Evolutionary conservation across 108 stramenopile species (phyloP).

Genomic region (Skeletonema menzelii): DNA sequence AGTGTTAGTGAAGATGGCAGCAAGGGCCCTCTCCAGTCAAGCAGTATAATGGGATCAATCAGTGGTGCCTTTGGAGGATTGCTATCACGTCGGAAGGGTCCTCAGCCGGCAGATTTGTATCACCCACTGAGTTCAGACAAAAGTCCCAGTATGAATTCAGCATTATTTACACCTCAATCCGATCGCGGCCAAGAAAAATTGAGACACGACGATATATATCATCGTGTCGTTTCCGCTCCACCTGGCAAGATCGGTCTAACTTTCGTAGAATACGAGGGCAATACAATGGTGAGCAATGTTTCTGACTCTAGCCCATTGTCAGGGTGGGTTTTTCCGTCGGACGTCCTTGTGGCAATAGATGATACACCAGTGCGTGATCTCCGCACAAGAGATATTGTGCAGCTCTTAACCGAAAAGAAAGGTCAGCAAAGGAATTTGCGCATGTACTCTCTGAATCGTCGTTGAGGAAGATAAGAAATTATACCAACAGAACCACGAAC

Average conservation of each 20-base stretch:
- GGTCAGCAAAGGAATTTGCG: conserved; percentile 72
- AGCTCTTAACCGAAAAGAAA: conserved; percentile 63
- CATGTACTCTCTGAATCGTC: conserved; percentile 26
- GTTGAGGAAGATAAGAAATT: background rate
- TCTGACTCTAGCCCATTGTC: conserved; percentile 67
- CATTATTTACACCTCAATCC: conserved; percentile 2
- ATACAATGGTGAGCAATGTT: conserved; percentile 86
- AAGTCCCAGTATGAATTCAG: background rate
- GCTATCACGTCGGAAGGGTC: conserved; percentile 61
- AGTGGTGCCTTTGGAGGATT: conserved; percentile 76
- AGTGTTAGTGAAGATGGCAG: conserved; percentile 29
- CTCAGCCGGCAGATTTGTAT: conserved; percentile 23
- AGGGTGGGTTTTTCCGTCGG: conserved; percentile 82
- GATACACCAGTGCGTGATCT: conserved; percentile 83
- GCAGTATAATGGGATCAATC: conserved; percentile 69
- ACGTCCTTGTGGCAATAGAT: conserved; percentile 85
- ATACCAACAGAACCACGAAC: too few species aligned
- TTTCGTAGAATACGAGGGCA: conserved; percentile 82
- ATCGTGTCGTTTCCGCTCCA: conserved; percentile 82
- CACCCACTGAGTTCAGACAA: background rate
- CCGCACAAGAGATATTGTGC: conserved; percentile 79
- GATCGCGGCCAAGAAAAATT: background rate
- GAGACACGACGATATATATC: conserved; percentile 11
- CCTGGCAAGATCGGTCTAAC: conserved; percentile 86
- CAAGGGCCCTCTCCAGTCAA: conserved; percentile 22